A percentile compares a stretch with the other conserved stretches of the same genome.
phyloP scores from a whole-genome alignment of 805 yeast species.

The Yamadazyma akitaensis region DNA sequence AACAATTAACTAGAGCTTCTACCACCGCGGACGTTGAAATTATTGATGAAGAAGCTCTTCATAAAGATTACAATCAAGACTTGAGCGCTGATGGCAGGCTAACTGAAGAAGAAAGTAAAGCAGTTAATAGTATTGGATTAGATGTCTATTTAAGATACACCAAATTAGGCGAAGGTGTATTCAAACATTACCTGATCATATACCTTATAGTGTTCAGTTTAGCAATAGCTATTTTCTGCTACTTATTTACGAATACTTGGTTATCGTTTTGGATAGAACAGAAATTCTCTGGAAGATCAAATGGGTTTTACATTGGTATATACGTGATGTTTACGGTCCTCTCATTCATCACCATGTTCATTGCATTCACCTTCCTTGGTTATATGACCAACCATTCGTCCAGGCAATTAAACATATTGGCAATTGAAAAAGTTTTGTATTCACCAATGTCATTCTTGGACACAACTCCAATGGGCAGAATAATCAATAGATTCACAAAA shows the following conservation, averaged over 20 bases:
- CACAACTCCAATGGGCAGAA: conserved; percentile 84
- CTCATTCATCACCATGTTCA: conserved; percentile 40
- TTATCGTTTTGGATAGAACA: conserved; percentile 74
- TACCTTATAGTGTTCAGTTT: conserved; percentile 19
- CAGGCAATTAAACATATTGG: conserved; percentile 55
- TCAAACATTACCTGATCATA: conserved; percentile 24
- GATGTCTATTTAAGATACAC: conserved; percentile 51
- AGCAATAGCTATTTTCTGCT: conserved; percentile 42
- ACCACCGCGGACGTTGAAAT: conserved; percentile 8
- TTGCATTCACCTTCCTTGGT: conserved; percentile 46
- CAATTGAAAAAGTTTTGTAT: conserved; percentile 58
- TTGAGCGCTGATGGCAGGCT: conserved; percentile 21
- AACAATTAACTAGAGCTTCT: conserved; percentile 26
- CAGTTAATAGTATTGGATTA: conserved; percentile 51
- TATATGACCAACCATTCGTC: conserved; percentile 53
- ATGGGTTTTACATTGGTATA: conserved; percentile 69
- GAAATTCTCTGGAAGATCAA: conserved; percentile 45
- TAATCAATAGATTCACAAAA: conserved; percentile 80
- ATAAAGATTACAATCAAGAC: conserved; percentile 27
- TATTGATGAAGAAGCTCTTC: conserved; percentile 35
- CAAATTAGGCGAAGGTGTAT: conserved; percentile 52
- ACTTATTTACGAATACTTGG: conserved; percentile 69
- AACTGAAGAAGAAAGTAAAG: conserved; percentile 51
- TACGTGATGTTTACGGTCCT: conserved; percentile 60
- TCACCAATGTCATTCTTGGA: conserved; percentile 85